A percentile compares a stretch with the other conserved stretches of the same genome.
Conservation (phyloP, 305 asterid species). For the Fraxinus dipetala region DNA sequence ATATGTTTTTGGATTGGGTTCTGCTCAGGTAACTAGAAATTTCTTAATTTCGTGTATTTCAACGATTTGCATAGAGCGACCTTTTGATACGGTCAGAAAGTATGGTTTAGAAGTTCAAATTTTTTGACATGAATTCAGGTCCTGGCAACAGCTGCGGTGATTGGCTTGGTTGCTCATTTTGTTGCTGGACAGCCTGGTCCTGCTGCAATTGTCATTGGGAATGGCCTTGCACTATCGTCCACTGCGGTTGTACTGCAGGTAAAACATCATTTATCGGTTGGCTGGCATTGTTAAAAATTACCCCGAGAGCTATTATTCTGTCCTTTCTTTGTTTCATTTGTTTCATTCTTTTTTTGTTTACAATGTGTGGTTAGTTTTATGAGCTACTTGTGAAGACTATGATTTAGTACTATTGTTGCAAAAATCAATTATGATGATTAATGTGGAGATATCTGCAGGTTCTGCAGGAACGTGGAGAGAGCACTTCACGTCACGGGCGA, state of each 20-base stretch:
- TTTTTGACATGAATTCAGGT: slow-evolving; percentile 55
- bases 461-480: slow-evolving; percentile 98
- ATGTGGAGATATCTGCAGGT: slow-evolving; percentile 57
- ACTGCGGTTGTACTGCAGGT: slow-evolving; percentile 99
- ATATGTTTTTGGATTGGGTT: slow-evolving; percentile 96
- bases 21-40: slow-evolving; percentile 76
- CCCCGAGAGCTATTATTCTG: not conserved
- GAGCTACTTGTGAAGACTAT: not conserved
- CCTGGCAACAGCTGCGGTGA: slow-evolving; percentile 77
- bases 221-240: slow-evolving; percentile 98
- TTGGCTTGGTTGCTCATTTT: slow-evolving; percentile 74
- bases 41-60: slow-evolving; percentile 20
- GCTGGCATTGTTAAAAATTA: not conserved
- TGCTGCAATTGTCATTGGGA: slow-evolving; percentile 95
- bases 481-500: slow-evolving; percentile 99
- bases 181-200: slow-evolving; percentile 88
- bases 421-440: slow-evolving; percentile 27
- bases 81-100: not conserved
- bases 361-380: not conserved
- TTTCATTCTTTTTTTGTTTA: not conserved
- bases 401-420: not conserved
- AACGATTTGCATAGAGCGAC: slow-evolving; percentile 8
- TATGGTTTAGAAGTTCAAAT: not conserved
- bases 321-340: not conserved
- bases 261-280: slow-evolving; percentile 14